Evolutionary conservation across 2,329 filamentous ascomycete species (phyloP), one percentile per base, ranked within the genome.

Genomic region (Lecanosticta acicola): DNA sequence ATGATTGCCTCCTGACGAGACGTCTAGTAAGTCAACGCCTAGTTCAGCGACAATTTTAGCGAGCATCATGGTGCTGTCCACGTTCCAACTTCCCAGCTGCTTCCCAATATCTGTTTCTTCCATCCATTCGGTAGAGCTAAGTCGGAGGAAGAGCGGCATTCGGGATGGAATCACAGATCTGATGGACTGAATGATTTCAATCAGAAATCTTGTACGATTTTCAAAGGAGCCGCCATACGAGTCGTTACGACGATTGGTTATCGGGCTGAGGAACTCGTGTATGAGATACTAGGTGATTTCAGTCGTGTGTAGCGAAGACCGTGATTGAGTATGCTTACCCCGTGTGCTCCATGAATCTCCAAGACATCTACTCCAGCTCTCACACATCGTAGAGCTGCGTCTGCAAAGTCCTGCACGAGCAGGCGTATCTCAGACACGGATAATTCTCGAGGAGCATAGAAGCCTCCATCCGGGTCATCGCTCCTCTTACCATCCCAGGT

Each of bases 11-110:
- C 81, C 87, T 1, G 81, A 83, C 57, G 82, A 87, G 44, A 94
- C 80, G 64, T 96, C 90, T 14, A 95, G 74, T n/a, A 94, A 71
- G 64, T 96, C 90, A 35, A 95, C 76, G 21, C 89, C 90, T 9
- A 77, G 72, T 0, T 76, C 78, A 0, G 85, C 83, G 0, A 95
- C 75, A n/a, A 84, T 71, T 63, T 73, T 64, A 0, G 85, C 80
- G 1, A 93, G 74, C 36, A 71, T 69, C 19, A 81, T 72, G 0
- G 79, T 81, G 43, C 89, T 75, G 10, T 80, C 74, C 1, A 81
- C 57, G 0, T 75, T 83, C 86, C 86, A 93, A 59, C 75, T 79
- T 51, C 80, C 76, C 9, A 72, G 67, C n/a, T 71, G 58, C 39
- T 71, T 73, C 10, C 57, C 59, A 5, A 72, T 68, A 0, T 72